phyloP scores from a whole-genome alignment of 2,329 filamentous ascomycete species.

The Didymella segeticola region DNA sequence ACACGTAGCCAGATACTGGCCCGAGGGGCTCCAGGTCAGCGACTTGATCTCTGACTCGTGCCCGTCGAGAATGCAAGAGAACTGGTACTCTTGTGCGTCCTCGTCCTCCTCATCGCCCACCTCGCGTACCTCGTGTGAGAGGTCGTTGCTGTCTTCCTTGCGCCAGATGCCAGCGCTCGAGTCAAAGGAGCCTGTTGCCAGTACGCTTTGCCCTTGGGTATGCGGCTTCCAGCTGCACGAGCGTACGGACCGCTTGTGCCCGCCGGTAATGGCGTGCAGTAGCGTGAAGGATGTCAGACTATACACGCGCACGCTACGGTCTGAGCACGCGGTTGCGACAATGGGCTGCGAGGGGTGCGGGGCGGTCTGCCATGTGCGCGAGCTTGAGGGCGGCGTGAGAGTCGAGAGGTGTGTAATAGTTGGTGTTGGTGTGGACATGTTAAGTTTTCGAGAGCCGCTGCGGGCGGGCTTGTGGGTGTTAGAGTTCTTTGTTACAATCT shows the following conservation, averaged over 20 bases:
- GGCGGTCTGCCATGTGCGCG: constrained; percentile 82
- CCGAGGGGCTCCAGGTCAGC: constrained; percentile 75
- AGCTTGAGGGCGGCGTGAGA: constrained; percentile 59
- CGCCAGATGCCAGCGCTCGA: constrained; percentile 76
- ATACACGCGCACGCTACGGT: constrained; percentile 88
- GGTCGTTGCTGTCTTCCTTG: constrained; percentile 70
- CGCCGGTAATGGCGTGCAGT: constrained; percentile 80
- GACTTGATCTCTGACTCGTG: constrained; percentile 94
- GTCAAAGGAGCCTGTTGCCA: constrained; percentile 94
- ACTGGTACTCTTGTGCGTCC: constrained; percentile 86
- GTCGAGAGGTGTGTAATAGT: constrained; percentile 57
- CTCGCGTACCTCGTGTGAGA: constrained; percentile 41
- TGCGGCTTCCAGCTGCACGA: constrained; percentile 86
- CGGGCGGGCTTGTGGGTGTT: neutral
- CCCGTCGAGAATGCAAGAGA: constrained; percentile 89
- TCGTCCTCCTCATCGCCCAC: constrained; percentile 58
- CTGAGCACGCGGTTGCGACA: constrained; percentile 84
- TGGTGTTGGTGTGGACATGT: constrained; percentile 22
- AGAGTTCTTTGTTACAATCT: neutral
- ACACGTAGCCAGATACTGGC: constrained; percentile 85
- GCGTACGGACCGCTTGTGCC: constrained; percentile 90
- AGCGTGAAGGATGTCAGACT: constrained; percentile 81
- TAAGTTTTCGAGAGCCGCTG: constrained; percentile 25
- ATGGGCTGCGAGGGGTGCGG: constrained; percentile 89
- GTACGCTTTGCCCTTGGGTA: constrained; percentile 65